These are phyloP conservation scores for Microcyclosporella mali DNA, from an alignment of 2,329 filamentous ascomycete species.

Conservation along the genomic window DNA sequence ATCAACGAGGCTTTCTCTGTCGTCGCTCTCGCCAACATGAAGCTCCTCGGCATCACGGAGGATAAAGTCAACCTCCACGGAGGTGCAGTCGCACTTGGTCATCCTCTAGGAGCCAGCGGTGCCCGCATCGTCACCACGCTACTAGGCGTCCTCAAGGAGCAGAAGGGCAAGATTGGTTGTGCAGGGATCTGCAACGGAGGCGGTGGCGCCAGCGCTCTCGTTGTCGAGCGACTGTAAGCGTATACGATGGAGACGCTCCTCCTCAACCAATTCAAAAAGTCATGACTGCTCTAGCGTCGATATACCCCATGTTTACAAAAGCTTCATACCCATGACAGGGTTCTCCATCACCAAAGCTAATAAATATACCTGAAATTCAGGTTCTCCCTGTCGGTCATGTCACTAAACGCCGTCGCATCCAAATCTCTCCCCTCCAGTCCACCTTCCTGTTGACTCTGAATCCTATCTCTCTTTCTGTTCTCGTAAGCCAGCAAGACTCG, in stretches of 20 bases:
- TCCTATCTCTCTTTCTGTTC: slow-evolving; percentile 45
- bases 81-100: slow-evolving; percentile 90
- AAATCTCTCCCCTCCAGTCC: slow-evolving; percentile 44
- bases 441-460: slow-evolving; percentile 43
- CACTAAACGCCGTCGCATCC: slow-evolving; percentile 47
- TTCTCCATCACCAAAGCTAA: not conserved
- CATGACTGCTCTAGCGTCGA: not conserved
- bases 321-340: not conserved
- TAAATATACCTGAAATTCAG: slow-evolving; percentile 10
- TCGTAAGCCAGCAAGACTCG: slow-evolving; percentile 45
- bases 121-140: slow-evolving; percentile 90
- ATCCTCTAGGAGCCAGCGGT: slow-evolving; percentile 88
- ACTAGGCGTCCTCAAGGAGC: slow-evolving; percentile 71
- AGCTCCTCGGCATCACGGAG: slow-evolving; percentile 70
- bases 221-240: not conserved
- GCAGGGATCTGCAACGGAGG: not conserved
- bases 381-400: slow-evolving; percentile 42
- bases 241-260: not conserved
- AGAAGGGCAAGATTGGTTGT: slow-evolving; percentile 86
- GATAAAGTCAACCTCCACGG: slow-evolving; percentile 94
- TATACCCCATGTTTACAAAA: not conserved
- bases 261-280: not conserved
- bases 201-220: not conserved
- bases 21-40: slow-evolving; percentile 92
- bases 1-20: slow-evolving; percentile 99